Percentiles rank a stretch among this genome's conserved stretches.
phyloP scores from a whole-genome alignment of 2,329 filamentous ascomycete species.

The Rutstroemia sp. region DNA sequence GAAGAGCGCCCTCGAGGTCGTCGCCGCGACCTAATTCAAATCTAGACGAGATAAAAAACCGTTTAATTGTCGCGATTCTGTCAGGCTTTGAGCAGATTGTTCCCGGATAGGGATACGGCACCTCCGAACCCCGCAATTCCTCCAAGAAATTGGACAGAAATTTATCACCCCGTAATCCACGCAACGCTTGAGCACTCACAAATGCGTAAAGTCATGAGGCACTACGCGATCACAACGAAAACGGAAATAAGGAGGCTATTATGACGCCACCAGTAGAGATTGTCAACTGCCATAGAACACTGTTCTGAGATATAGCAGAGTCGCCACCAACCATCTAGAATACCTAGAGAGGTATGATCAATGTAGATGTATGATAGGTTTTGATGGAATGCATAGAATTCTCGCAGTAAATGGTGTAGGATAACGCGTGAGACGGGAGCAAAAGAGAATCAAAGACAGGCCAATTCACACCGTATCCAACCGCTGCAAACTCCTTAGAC shows the following conservation, averaged over 20 bases:
- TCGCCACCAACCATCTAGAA: background rate
- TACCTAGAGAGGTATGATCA: background rate
- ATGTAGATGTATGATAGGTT: background rate
- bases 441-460: background rate
- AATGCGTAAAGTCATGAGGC: conserved; percentile 2
- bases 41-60: background rate
- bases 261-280: background rate
- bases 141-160: background rate
- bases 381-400: background rate
- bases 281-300: conserved; percentile 1
- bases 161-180: background rate
- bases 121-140: conserved; percentile 5
- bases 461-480: background rate
- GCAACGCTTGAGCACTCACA: background rate
- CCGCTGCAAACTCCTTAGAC: background rate
- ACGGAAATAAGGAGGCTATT: background rate
- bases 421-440: background rate
- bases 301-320: background rate
- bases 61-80: background rate
- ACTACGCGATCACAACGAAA: conserved; percentile 10
- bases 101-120: background rate
- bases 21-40: background rate
- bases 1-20: background rate
- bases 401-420: background rate
- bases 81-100: background rate